phyloP scores from a whole-genome alignment of 106 monocot species.

The Dendrobium catenatum region DNA sequence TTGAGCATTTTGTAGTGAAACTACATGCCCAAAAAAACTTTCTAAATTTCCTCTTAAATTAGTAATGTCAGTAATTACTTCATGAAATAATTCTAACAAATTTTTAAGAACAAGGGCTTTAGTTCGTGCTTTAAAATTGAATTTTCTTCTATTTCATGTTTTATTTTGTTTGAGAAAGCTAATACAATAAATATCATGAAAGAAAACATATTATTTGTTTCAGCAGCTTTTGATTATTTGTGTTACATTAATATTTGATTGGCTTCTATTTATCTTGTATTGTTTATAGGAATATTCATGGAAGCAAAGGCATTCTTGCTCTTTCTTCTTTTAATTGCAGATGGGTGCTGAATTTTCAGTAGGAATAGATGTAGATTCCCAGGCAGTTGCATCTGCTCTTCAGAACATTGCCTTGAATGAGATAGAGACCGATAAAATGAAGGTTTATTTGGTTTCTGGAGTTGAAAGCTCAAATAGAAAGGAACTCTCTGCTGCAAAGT shows the following conservation, averaged over 20 bases:
- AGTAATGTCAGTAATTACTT: no score
- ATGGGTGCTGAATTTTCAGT: slow-evolving; percentile 71
- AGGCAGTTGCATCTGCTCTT: slow-evolving; percentile 60
- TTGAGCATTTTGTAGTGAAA: no score
- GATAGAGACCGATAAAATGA: slow-evolving; percentile 46
- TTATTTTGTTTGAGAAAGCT: no score
- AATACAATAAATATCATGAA: no score
- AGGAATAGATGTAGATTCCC: slow-evolving; percentile 78
- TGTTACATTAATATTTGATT: neutral
- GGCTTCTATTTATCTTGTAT: neutral
- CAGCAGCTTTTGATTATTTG: no score
- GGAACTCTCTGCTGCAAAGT: slow-evolving; percentile 29
- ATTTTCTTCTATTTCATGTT: no score
- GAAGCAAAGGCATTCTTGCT: neutral
- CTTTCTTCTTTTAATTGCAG: slow-evolving; percentile 27
- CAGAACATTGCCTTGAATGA: slow-evolving; percentile 66
- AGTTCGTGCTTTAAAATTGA: no score
- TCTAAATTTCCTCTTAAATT: no score
- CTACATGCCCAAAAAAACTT: no score
- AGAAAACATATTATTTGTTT: no score
- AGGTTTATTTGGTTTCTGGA: slow-evolving; percentile 47
- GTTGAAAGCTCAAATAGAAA: neutral
- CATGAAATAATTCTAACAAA: no score
- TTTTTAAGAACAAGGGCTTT: no score
- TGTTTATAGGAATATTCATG: neutral